Evolutionary conservation across 2,329 filamentous ascomycete genomes (phyloP).

Genomic region (Fusarium fujikuroi): DNA sequence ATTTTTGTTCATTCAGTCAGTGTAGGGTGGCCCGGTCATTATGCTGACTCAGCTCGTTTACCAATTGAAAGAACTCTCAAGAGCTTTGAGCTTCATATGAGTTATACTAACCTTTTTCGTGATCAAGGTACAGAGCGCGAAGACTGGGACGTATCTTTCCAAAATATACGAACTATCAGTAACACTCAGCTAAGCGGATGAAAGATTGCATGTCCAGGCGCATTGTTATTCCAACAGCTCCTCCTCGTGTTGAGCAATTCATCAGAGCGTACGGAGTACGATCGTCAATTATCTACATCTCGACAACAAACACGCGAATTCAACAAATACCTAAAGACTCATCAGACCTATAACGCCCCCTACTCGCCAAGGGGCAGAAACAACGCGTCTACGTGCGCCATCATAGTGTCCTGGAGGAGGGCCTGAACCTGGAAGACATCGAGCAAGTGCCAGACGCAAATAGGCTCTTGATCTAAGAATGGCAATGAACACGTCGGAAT

Average conservation of each 20-base stretch:
- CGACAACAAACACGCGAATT: background rate
- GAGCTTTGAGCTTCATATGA: conserved; percentile 32
- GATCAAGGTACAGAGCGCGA: conserved; percentile 20
- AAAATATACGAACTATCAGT: background rate
- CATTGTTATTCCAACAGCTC: background rate
- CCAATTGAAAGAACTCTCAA: conserved; percentile 26
- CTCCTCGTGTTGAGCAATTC: conserved; percentile 2
- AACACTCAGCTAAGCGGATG: background rate
- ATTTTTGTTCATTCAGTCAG: background rate
- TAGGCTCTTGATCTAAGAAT: background rate
- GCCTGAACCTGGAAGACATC: background rate
- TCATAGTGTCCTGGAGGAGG: background rate
- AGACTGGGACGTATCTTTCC: conserved; percentile 4
- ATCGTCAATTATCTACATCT: background rate
- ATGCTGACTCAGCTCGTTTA: conserved; percentile 33
- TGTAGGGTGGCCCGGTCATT: conserved; percentile 1
- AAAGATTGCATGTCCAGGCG: background rate
- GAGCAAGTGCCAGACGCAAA: background rate
- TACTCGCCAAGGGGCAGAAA: background rate
- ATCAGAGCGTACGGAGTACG: conserved; percentile 3
- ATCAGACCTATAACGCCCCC: background rate
- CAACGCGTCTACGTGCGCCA: background rate
- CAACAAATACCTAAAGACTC: background rate
- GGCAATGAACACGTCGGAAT: conserved; percentile 45
- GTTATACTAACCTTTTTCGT: conserved; percentile 20